A percentile compares a stretch with the other conserved stretches of the same genome.
phyloP scores from a whole-genome alignment of 768 basidiomycete genomes.

The Leccinum rimulosum region DNA sequence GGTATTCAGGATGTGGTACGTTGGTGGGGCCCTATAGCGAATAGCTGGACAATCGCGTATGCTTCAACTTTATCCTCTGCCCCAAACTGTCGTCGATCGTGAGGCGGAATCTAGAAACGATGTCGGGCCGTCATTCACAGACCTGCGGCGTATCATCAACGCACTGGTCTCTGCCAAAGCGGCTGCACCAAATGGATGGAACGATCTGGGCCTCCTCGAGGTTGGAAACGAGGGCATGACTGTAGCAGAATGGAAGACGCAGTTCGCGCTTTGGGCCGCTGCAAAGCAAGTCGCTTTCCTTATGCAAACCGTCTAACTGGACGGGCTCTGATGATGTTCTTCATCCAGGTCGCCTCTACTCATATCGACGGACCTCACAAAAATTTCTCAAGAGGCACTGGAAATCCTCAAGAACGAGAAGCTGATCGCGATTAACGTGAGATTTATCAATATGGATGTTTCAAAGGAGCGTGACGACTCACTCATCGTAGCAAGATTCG shows the following conservation, averaged over 20 bases:
- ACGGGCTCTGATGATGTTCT: neutral
- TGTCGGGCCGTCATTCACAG: slow-evolving; percentile 13
- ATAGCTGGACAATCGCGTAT: slow-evolving; percentile 52
- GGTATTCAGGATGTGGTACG: slow-evolving; percentile 53
- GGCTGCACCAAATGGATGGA: slow-evolving; percentile 46
- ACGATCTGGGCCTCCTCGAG: slow-evolving; percentile 54
- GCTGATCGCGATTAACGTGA: slow-evolving; percentile 10
- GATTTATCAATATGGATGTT: neutral
- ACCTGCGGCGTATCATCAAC: slow-evolving; percentile 13
- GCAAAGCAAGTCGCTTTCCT: slow-evolving; percentile 6
- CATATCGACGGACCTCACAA: slow-evolving; percentile 13
- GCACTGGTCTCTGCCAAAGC: slow-evolving; percentile 44
- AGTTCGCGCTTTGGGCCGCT: slow-evolving; percentile 15
- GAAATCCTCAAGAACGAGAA: slow-evolving; percentile 5
- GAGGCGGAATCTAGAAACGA: neutral
- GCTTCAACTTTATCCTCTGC: neutral
- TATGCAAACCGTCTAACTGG: too few relatives aligned
- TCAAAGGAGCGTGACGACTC: neutral
- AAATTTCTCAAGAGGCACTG: neutral
- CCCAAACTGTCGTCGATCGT: neutral
- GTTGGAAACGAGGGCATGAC: slow-evolving; percentile 50
- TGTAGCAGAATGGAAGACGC: slow-evolving; percentile 6
- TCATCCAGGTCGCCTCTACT: slow-evolving; percentile 11
- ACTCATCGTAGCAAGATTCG: slow-evolving; percentile 10
- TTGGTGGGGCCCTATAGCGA: slow-evolving; percentile 41